These are phyloP conservation scores for Colletotrichum gloeosporioides DNA, from an alignment of 2,329 filamentous ascomycete genomes.

Conservation along the genomic window DNA sequence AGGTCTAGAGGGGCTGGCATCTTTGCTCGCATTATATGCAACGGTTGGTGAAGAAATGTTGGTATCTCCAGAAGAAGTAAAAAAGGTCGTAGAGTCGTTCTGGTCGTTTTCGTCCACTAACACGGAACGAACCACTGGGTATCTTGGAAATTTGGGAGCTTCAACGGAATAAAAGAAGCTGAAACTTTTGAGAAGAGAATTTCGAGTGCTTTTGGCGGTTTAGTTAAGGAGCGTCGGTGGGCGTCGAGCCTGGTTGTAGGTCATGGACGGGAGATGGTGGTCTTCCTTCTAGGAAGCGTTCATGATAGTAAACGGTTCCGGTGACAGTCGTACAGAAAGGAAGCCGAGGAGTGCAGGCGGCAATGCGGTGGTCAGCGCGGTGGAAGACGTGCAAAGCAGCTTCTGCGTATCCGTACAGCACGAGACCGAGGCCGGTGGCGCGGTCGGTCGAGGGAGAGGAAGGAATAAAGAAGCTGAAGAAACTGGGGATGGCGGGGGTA, in stretches of 20 bases:
- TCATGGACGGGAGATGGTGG: background rate
- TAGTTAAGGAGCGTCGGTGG: conserved; percentile 18
- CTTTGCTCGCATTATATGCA: conserved; percentile 21
- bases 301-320: conserved; percentile 17
- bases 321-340: conserved; percentile 9
- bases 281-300: conserved; percentile 20
- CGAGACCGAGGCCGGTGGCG: conserved; percentile 18
- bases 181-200: conserved; percentile 13
- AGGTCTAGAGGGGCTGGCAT: conserved; percentile 56
- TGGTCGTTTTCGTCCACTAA: background rate
- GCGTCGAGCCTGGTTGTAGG: conserved; percentile 18
- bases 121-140: conserved; percentile 10
- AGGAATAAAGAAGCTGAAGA: conserved; percentile 2
- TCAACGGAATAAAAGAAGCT: background rate
- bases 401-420: conserved; percentile 6
- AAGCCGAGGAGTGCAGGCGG: conserved; percentile 1
- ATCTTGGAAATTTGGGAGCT: conserved; percentile 9
- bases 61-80: conserved; percentile 11
- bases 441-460: background rate
- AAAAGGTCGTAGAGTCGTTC: conserved; percentile 18
- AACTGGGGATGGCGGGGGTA: conserved; percentile 10
- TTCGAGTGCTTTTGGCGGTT: background rate
- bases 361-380: conserved; percentile 15
- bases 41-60: background rate
- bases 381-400: conserved; percentile 17